Percentiles rank a stretch among this genome's conserved stretches.
Evolutionary conservation across 805 yeast genomes (phyloP).

Genomic region (Candida coquimbonensis): DNA sequence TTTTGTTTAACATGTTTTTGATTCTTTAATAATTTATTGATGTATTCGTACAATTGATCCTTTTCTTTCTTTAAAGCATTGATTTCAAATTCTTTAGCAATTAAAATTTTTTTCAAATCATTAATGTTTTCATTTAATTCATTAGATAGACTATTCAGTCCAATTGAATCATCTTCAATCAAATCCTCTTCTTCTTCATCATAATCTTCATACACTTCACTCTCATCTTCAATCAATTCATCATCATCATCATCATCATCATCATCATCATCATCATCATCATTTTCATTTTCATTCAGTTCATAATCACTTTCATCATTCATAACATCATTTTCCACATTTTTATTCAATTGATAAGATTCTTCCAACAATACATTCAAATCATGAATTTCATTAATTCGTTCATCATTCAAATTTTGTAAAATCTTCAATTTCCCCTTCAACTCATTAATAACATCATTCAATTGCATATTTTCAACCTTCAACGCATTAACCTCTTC

Average conservation of each 20-base stretch:
- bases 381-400: constrained; percentile 11
- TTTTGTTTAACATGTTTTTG: constrained; percentile 14
- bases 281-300: constrained; percentile 3
- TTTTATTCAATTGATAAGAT: background rate
- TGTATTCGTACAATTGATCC: constrained; percentile 18
- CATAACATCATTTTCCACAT: constrained; percentile 1
- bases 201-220: background rate
- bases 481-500: constrained; percentile 9
- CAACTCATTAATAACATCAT: background rate
- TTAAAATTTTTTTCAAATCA: constrained; percentile 8
- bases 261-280: too few species aligned
- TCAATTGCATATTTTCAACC: background rate
- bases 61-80: constrained; percentile 20
- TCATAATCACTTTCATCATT: too few species aligned
- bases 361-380: constrained; percentile 16
- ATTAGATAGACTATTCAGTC: background rate
- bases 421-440: constrained; percentile 6
- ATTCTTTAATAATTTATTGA: constrained; percentile 19
- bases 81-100: constrained; percentile 15
- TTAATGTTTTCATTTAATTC: constrained; percentile 10
- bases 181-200: background rate
- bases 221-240: constrained; percentile 8
- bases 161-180: constrained; percentile 4
- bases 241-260: background rate
- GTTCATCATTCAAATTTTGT: constrained; percentile 2